Conservation (phyloP, 1,284 basidiomycete species). For the Cutaneotrichosporon sp. region DNA sequence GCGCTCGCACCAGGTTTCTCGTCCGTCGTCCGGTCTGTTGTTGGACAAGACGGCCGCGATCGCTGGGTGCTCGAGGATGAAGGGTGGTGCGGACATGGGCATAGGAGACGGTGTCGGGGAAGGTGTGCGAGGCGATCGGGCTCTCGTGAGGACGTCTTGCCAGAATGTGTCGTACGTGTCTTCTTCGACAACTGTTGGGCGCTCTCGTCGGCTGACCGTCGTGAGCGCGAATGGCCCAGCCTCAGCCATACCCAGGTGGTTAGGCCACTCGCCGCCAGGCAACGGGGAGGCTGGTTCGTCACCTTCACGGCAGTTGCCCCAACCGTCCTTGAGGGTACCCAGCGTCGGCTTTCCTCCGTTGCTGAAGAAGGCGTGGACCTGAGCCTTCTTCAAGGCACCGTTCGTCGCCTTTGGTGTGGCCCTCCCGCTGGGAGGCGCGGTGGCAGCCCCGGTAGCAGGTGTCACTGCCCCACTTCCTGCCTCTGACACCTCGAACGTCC, state of each 20-base stretch:
- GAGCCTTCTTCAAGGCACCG: neutral
- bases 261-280: slow-evolving; percentile 33
- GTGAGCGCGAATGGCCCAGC: neutral
- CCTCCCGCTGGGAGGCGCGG: neutral
- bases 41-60: slow-evolving; percentile 26
- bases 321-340: slow-evolving; percentile 36
- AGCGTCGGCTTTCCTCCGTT: slow-evolving; percentile 12
- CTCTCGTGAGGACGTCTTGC: neutral
- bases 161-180: slow-evolving; percentile 3
- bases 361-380: slow-evolving; percentile 39
- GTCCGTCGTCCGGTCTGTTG: slow-evolving; percentile 30
- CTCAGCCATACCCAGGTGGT: neutral
- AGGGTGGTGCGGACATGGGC: slow-evolving; percentile 14
- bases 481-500: neutral
- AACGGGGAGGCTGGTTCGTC: slow-evolving; percentile 35
- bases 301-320: slow-evolving; percentile 40
- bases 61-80: slow-evolving; percentile 35
- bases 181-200: neutral
- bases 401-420: slow-evolving; percentile 1
- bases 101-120: neutral
- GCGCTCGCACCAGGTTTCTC: slow-evolving; percentile 69
- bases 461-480: neutral
- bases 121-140: neutral
- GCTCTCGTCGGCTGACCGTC: neutral
- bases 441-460: neutral